Base-by-base conservation (phyloP, 2,329 filamentous ascomycete genomes). In the Ophiostoma piceae region DNA sequence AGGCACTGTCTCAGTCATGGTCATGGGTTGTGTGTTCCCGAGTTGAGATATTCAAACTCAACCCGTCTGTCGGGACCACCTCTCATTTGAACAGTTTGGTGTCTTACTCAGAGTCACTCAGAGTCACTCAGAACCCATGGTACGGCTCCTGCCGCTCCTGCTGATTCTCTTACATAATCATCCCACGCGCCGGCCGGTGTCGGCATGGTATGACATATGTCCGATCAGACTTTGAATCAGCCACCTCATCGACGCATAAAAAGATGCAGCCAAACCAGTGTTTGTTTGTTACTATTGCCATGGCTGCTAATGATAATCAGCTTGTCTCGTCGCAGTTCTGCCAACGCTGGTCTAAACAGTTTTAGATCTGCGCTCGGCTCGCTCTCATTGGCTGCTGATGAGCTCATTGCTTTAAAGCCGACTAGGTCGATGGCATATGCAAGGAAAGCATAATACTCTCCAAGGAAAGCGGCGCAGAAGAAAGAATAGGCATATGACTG, bases 351-450 rank as follows among this genome's bases (percentile, higher is more conserved):
- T 19, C 57, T 62, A 32, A 62, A 32, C 11, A 62, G 51, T 57
- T 57, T 29, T 57, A 29, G 51, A 57, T 57, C 60, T 32, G 37
- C 8, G 19, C 29, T 26, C 26, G 39, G 41, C 11, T 35, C 14
- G 16, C 16, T 65, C 16, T 41, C 39, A 72, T 72, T 71, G 71
- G 71, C 67, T 47, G 26, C 39, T 47, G 67, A 70, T 72, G 71
- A 71, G 68, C 32, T 67, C 70, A 72, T 72, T 67, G 65, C 67
- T 41, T 64, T 12, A 66, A 62, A 29, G 51, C 5, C 37, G 57
- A 62, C 67, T 67, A 71, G 47, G 47, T 26, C 9, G 51, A 57
- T 26, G n/a, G 4, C 51, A 47, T 57, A 62, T 35, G 57, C 12
- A 32, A 16, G 26, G 3, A 26, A 62, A 57, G 12, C 22, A 26